Evolutionary conservation across 257 asterid genomes (phyloP).

Genomic region (Nemophila menziesii): DNA sequence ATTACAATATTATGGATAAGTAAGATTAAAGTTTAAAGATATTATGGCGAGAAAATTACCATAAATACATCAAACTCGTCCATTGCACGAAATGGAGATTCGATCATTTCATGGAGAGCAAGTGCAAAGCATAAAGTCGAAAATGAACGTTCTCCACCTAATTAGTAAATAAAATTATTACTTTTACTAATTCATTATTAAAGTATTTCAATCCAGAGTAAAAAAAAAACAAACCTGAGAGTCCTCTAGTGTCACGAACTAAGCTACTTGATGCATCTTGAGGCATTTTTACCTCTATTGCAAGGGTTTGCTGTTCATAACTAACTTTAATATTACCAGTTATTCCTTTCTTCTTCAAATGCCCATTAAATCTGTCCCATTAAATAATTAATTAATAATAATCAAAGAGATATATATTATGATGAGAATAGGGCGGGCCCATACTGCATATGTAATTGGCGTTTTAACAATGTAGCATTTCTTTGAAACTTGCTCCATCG

Average conservation of each 20-base stretch:
- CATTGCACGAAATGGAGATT: constrained; percentile 98
- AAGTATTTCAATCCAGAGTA: too few species aligned
- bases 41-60: constrained; percentile 42
- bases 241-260: constrained; percentile 83
- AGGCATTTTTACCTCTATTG: constrained; percentile 90
- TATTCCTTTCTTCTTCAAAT: constrained; percentile 76
- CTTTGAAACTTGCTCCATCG: constrained; percentile 59
- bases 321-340: constrained; percentile 65
- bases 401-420: constrained; percentile 7
- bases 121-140: constrained; percentile 94
- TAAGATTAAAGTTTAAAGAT: too few species aligned
- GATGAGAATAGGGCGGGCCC: constrained; percentile 26
- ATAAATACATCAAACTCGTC: constrained; percentile 96
- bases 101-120: constrained; percentile 97
- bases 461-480: constrained; percentile 57
- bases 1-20: too few species aligned
- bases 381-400: constrained; percentile 7
- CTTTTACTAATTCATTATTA: not conserved
- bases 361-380: constrained; percentile 61
- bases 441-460: constrained; percentile 86
- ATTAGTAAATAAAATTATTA: constrained; percentile 1
- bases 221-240: constrained; percentile 48
- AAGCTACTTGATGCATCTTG: constrained; percentile 78
- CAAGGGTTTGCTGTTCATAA: constrained; percentile 70
- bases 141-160: constrained; percentile 97